Evolutionary conservation across 257 asterid species (phyloP).

Genomic region (Rubia yunnanensis): DNA sequence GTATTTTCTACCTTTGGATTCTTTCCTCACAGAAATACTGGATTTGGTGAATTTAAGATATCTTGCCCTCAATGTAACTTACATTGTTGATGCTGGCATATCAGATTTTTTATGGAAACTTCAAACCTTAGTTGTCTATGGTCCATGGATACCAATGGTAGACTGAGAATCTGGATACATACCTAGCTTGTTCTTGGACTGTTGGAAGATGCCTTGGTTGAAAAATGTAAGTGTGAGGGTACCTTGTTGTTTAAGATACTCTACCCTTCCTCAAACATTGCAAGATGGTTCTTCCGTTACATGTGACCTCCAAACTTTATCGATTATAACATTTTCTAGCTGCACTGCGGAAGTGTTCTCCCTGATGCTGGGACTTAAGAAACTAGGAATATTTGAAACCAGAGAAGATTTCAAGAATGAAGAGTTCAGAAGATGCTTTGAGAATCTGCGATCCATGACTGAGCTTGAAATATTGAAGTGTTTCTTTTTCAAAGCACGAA

Average conservation of each 20-base stretch:
- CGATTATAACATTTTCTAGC: constrained; percentile 6
- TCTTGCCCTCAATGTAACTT: not conserved
- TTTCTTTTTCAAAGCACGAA: not conserved
- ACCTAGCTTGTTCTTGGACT: not conserved
- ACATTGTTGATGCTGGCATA: constrained; percentile 10
- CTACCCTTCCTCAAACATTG: too few relatives aligned
- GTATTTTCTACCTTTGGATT: constrained; percentile 10
- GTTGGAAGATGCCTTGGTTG: constrained; percentile 16
- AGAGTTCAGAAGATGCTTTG: not conserved
- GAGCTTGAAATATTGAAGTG: not conserved
- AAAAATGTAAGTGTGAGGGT: constrained; percentile 20
- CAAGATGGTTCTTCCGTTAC: not conserved
- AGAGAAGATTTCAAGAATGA: not conserved
- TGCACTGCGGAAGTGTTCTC: constrained; percentile 13
- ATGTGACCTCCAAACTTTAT: constrained; percentile 18
- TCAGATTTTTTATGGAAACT: constrained; percentile 12
- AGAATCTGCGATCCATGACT: not conserved
- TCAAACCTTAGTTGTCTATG: constrained; percentile 22
- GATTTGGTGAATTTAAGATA: not conserved
- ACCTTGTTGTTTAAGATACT: constrained; percentile 10
- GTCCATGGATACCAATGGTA: constrained; percentile 9
- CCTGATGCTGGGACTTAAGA: constrained; percentile 20
- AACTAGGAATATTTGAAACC: too few relatives aligned
- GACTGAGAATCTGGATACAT: not conserved
- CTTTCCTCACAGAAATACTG: not conserved